Percentiles rank a stretch among this genome's conserved stretches.
Evolutionary conservation across 768 basidiomycete genomes (phyloP).

Genomic region (Hypsizygus marmoreus): DNA sequence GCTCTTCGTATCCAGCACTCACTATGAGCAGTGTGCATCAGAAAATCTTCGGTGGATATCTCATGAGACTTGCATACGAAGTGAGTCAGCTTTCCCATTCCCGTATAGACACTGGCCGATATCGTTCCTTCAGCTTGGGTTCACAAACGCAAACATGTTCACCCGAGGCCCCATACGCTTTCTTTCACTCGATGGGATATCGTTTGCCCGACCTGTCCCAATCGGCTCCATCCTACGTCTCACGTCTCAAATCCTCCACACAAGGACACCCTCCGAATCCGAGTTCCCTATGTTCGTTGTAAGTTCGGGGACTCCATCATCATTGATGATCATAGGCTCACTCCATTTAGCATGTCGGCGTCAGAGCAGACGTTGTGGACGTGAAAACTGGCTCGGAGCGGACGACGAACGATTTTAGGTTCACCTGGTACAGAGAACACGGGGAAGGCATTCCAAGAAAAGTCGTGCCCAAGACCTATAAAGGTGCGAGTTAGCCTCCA

Average conservation of each 20-base stretch:
- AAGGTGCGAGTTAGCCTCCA: conserved; percentile 44
- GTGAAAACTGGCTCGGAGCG: conserved; percentile 63
- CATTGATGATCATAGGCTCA: background rate
- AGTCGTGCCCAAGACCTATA: conserved; percentile 71
- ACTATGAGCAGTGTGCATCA: conserved; percentile 61
- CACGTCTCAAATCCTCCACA: conserved; percentile 68
- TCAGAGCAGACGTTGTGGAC: conserved; percentile 72
- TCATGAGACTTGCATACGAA: conserved; percentile 73
- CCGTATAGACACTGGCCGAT: background rate
- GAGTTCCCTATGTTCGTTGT: conserved; percentile 59
- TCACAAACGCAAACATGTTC: conserved; percentile 70
- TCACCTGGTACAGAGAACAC: conserved; percentile 63
- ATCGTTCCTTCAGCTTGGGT: conserved; percentile 54
- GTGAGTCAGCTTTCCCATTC: conserved; percentile 30
- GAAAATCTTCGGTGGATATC: conserved; percentile 78
- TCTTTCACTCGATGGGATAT: conserved; percentile 77
- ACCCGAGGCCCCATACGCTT: conserved; percentile 68
- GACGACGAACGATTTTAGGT: conserved; percentile 75
- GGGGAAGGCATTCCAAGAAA: conserved; percentile 37
- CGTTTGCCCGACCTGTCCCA: conserved; percentile 78
- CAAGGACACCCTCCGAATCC: conserved; percentile 39
- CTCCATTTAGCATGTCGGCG: conserved; percentile 60
- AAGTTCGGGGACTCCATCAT: conserved; percentile 25
- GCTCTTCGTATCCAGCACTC: background rate
- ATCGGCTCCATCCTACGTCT: conserved; percentile 82